Evolutionary conservation across 2,329 filamentous ascomycete species (phyloP), one percentile per base, ranked within the genome.

Genomic region (Epichloe sp.): DNA sequence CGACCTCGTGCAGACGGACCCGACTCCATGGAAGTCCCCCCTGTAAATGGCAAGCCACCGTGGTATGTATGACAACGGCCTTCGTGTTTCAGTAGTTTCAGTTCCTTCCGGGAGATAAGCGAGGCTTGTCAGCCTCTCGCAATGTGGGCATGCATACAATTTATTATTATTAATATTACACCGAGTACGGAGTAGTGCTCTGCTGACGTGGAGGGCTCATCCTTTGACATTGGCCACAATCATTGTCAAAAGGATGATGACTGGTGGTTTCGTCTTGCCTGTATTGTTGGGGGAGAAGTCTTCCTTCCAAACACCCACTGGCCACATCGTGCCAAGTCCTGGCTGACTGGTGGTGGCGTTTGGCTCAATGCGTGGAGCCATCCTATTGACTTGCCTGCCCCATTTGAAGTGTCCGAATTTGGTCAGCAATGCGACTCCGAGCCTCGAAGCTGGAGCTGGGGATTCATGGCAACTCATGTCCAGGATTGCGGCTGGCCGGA

Each of bases 71-170:
- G 37, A 48, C 46, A 48, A 34, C 41, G 37, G 23, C 37, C n/a
- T 34, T 41, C 21, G 46, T 48, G 46, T 48, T 48, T 48, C 46
- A 48, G 46, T 41, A 48, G 31, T 48, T 31, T 35, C 31, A 36
- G 37, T 26, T 41, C 36, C 46, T 46, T 37, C 46, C n/a, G 23
- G 46, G 40, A 48, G 46, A 41, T 34, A 48, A 41, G 36, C 45
- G 45, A 47, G 45, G 35, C 17, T 21, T 10, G 35, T 31, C 35
- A 17, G 36, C 36, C 21, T 47, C 8, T 23, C 2, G 21, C 14
- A 26, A 38, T 26, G 2, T 19, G 34, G 15, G 15, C 14, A 40
- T n/a, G 12, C 12, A 23, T 36, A 19, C 21, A 2, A 26, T 19
- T 35, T 35, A 2, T 7, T 26, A 26, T 26, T 26, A 2, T 26